Conservation (phyloP, 352 stramenopile genomes). For the Phytopythium litorale region DNA sequence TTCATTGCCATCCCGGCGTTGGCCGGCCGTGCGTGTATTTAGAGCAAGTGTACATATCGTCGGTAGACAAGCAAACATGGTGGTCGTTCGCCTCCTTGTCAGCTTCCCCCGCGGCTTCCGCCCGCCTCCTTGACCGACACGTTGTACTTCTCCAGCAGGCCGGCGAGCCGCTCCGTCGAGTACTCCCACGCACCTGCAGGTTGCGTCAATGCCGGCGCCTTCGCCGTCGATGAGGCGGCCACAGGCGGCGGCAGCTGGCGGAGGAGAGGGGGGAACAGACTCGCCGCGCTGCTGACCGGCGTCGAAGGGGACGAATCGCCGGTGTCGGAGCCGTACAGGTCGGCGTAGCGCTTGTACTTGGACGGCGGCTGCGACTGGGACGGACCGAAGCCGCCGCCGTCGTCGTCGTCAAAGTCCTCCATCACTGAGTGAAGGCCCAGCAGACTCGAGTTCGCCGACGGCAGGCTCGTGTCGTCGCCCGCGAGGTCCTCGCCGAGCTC, state of each 20-base stretch:
- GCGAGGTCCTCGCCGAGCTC: constrained; percentile 37
- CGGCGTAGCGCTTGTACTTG: neutral
- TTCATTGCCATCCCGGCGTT: neutral
- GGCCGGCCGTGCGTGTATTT: neutral
- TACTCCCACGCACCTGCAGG: constrained; percentile 33
- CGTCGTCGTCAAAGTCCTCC: constrained; percentile 17
- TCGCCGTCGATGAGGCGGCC: neutral
- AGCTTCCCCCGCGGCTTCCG: neutral
- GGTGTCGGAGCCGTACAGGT: neutral
- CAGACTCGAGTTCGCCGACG: constrained; percentile 7
- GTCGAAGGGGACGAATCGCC: neutral
- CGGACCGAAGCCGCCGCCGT: constrained; percentile 1
- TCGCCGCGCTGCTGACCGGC: neutral
- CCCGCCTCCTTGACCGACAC: constrained; percentile 30
- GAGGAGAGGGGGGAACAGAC: constrained; percentile 15
- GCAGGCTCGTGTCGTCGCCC: neutral
- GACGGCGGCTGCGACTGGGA: neutral
- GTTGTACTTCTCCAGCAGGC: constrained; percentile 66
- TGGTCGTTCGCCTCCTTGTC: neutral
- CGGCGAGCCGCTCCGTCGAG: constrained; percentile 50
- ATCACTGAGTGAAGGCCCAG: constrained; percentile 13
- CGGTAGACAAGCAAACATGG: neutral
- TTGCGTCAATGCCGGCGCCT: constrained; percentile 3
- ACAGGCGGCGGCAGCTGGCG: constrained; percentile 21
- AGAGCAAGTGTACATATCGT: constrained; percentile 3